Base-by-base conservation (phyloP, 345 rosid genomes). In the Luvunga scandens region DNA sequence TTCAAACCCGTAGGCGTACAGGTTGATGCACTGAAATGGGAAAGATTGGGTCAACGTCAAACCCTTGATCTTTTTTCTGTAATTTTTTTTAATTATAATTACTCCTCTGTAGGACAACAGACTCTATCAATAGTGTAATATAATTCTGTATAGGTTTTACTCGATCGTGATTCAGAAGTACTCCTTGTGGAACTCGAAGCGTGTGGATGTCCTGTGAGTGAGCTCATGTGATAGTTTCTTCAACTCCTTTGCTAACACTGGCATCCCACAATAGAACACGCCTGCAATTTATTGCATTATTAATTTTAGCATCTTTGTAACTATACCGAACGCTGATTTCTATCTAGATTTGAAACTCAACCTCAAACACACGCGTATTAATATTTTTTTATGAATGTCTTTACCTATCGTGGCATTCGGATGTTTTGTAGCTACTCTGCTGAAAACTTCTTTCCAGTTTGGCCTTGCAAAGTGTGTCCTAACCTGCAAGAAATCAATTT, bases 381-480 rank as follows among this genome's bases (percentile, higher is more conserved):
- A 33, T n/a, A 16, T 6, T 36, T 24, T 16, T 16, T 14, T 27
- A 12, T 27, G 73, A 45, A 53, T 34, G 21, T 79, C 45, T 61
- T 81, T 90, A 94, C 98, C 98, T 76, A 94, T 87, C 77, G 89
- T 92, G n/a, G 95, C 84, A 77, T 84, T 80, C 18, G 94, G 98
- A 86, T 96, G 97, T 84, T 94, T 94, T 63, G 89, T 82, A 31
- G 97, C 93, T 84, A 94, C 81, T 84, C 83, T 96, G 76, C 81
- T 82, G 73, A 94, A 92, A 65, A 96, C 98, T 77, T 94, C 97
- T 81, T 78, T 92, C 99, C 99, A 94, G 75, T 96, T 86, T 9
- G 99, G 99, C 84, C 98, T 92, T 45, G 98, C 98, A 80, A 96
- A 94, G 81, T 96, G 99, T 62, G 98, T 96, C 79, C 97, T 87